Percentiles rank a stretch among this genome's conserved stretches.
Conservation (phyloP, 495 filamentous ascomycete genomes). For the Penicillium nucicola region DNA sequence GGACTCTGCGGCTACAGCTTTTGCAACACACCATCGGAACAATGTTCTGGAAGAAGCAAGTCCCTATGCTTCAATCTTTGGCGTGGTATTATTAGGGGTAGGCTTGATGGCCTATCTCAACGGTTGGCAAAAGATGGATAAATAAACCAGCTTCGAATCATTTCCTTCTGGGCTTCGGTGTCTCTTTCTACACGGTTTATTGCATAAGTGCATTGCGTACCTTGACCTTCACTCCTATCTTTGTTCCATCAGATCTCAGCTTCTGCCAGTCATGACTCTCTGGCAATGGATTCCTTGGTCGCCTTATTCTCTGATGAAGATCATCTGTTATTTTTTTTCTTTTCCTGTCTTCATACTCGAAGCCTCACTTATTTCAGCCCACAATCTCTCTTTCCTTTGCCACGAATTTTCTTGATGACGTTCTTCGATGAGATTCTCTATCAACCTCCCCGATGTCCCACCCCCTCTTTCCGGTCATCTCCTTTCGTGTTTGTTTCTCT, state of each 20-base stretch:
- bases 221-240: constrained; percentile 25
- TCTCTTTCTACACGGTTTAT: constrained; percentile 14
- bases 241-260: constrained; percentile 19
- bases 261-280: constrained; percentile 40
- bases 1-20: constrained; percentile 38
- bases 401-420: constrained; percentile 1
- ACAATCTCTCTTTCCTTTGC: constrained; percentile 17
- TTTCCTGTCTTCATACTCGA: constrained; percentile 14
- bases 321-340: constrained; percentile 9
- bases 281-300: constrained; percentile 31
- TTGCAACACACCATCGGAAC: constrained; percentile 36
- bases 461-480: constrained; percentile 6
- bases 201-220: constrained; percentile 28
- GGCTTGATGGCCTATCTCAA: constrained; percentile 95
- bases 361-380: constrained; percentile 18
- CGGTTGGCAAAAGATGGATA: constrained; percentile 71
- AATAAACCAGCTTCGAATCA: constrained; percentile 34
- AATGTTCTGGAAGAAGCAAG: constrained; percentile 59
- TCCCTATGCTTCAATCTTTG: constrained; percentile 84
- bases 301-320: constrained; percentile 21
- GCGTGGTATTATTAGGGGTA: constrained; percentile 85
- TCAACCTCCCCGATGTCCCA: neutral
- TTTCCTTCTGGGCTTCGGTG: constrained; percentile 16
- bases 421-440: constrained; percentile 3
- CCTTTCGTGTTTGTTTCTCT: constrained; percentile 11